These are phyloP conservation scores for Cladophialophora psammophila DNA, from an alignment of 2,329 filamentous ascomycete genomes.

Conservation along the genomic window DNA sequence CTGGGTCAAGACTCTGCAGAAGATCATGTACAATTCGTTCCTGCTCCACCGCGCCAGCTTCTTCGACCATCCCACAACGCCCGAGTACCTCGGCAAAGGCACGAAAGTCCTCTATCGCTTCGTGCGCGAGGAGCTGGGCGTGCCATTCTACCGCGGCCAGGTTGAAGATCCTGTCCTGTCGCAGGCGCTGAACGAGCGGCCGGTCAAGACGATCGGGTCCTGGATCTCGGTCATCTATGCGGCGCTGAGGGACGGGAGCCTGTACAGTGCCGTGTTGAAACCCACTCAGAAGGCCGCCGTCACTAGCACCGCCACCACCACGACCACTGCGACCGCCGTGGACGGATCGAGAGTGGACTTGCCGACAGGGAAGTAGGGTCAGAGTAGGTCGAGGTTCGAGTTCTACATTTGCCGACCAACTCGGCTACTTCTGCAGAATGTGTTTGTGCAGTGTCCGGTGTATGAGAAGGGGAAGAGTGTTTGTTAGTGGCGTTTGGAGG, in stretches of 20 bases:
- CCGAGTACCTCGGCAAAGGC: conserved; percentile 43
- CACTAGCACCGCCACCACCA: not conserved
- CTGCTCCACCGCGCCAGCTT: not conserved
- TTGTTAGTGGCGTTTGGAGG: no score
- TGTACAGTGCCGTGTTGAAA: conserved; percentile 10
- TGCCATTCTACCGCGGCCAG: conserved; percentile 46
- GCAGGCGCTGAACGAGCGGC: conserved; percentile 4
- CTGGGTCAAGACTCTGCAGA: conserved; percentile 1
- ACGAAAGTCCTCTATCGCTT: conserved; percentile 47
- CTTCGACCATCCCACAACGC: conserved; percentile 5
- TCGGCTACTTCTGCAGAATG: no score
- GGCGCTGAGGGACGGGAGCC: conserved; percentile 34
- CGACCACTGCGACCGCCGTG: not conserved
- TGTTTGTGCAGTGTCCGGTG: no score
- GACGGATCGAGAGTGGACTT: not conserved
- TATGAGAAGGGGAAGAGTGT: no score
- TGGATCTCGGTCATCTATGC: conserved; percentile 42
- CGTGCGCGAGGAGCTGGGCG: conserved; percentile 46
- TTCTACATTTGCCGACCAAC: no score
- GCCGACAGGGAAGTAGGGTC: not conserved
- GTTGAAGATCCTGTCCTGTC: conserved; percentile 43
- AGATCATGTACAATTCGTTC: not conserved
- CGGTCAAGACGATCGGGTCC: conserved; percentile 41
- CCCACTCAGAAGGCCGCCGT: not conserved
- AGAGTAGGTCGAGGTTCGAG: not conserved